Evolutionary conservation across 768 basidiomycete species (phyloP).

Genomic region (Rhodotorula diobovata): DNA sequence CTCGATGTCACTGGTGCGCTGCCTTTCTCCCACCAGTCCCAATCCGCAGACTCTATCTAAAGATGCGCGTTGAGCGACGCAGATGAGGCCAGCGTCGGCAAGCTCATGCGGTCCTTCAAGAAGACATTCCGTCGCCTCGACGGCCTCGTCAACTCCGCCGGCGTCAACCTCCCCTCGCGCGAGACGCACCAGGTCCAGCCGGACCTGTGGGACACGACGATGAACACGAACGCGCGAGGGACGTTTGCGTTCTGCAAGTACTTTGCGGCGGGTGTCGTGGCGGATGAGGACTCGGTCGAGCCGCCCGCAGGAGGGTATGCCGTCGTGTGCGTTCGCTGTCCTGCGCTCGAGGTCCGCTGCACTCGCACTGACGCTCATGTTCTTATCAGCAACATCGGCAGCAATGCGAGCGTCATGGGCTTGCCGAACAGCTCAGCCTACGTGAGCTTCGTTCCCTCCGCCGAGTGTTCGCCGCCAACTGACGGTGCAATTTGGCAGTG

Average conservation of each 20-base stretch:
- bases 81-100: constrained; percentile 29
- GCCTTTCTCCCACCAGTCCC: no score
- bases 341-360: no score
- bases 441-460: constrained; percentile 1
- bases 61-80: not conserved
- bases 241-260: constrained; percentile 31
- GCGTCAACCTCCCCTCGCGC: constrained; percentile 21
- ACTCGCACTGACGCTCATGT: not conserved
- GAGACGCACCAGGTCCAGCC: not conserved
- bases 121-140: constrained; percentile 32
- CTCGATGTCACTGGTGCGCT: not conserved
- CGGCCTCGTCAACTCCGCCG: constrained; percentile 36
- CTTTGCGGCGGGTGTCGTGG: not conserved
- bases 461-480: no score
- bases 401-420: constrained; percentile 18
- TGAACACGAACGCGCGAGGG: constrained; percentile 27
- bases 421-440: constrained; percentile 8
- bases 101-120: constrained; percentile 32
- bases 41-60: not conserved
- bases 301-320: constrained; percentile 20
- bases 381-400: constrained; percentile 23
- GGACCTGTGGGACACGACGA: constrained; percentile 6
- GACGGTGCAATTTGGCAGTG: constrained; percentile 5
- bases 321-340: constrained; percentile 14
- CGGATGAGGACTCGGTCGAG: not conserved